Evolutionary conservation across 345 rosid species (phyloP).

Genomic region (Nasturtium officinale): DNA sequence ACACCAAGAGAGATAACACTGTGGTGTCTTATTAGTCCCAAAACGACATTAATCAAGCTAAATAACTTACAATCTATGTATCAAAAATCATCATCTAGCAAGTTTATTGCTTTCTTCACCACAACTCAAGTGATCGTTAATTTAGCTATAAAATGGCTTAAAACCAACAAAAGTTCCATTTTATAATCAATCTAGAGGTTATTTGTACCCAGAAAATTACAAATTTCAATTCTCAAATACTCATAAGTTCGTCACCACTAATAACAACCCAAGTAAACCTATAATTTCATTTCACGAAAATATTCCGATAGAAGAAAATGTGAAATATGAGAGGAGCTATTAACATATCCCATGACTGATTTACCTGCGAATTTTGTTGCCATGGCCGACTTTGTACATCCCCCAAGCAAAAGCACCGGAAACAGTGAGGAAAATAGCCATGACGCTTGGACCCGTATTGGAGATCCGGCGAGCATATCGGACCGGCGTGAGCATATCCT

Average conservation of each 20-base stretch:
- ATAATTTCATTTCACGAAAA: background rate
- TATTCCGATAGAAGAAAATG: background rate
- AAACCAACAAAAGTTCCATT: background rate
- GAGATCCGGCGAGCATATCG: slow-evolving; percentile 96
- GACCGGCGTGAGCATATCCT: slow-evolving; percentile 95
- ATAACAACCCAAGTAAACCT: background rate
- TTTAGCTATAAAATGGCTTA: background rate
- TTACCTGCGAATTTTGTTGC: slow-evolving; percentile 95
- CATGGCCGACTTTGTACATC: slow-evolving; percentile 95
- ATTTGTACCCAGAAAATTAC: background rate
- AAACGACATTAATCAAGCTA: background rate
- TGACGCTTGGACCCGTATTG: slow-evolving; percentile 86
- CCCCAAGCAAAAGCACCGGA: slow-evolving; percentile 91
- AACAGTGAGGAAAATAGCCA: slow-evolving; percentile 80
- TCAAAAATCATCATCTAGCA: background rate
- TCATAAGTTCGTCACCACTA: background rate
- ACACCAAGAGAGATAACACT: slow-evolving; percentile 3
- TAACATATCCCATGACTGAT: background rate
- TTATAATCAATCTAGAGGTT: background rate
- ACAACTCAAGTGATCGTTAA: slow-evolving; percentile 1
- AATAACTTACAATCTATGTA: slow-evolving; percentile 6
- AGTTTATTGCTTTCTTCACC: slow-evolving; percentile 15
- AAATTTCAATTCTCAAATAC: background rate
- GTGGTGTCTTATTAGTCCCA: background rate
- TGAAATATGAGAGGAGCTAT: slow-evolving; percentile 12